These are phyloP conservation scores for Stachybotrys elegans DNA, from an alignment of 2,329 filamentous ascomycete species.

Conservation along the genomic window DNA sequence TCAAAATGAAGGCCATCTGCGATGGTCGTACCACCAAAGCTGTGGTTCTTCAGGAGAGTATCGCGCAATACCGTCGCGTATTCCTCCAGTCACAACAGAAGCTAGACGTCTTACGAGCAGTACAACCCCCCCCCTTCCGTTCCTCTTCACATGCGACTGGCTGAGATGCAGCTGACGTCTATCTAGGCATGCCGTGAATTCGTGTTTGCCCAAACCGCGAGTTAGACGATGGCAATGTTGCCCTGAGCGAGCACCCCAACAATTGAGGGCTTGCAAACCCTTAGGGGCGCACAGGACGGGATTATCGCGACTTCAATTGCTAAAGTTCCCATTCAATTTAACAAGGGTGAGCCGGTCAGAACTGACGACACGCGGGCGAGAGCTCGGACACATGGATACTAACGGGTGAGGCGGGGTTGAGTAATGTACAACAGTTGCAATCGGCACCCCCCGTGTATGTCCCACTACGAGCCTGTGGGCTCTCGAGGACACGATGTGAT, in stretches of 20 bases:
- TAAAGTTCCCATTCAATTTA: no score
- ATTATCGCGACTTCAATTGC: no score
- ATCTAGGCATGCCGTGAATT: conserved; percentile 33
- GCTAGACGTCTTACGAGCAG: conserved; percentile 60
- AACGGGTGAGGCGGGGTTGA: no score
- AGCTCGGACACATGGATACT: no score
- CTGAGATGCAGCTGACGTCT: background rate
- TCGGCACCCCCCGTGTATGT: no score
- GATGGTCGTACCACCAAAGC: conserved; percentile 73
- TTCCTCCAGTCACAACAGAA: conserved; percentile 78
- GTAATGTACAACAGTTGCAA: no score
- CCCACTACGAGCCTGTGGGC: no score
- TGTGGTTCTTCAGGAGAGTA: conserved; percentile 73
- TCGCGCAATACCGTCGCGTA: conserved; percentile 81
- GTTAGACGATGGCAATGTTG: conserved; percentile 3
- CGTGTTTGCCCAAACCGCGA: conserved; percentile 17
- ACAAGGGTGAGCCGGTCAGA: no score
- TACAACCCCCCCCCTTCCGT: conserved; percentile 32
- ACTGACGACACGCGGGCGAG: no score
- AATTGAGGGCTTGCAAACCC: conserved; percentile 17
- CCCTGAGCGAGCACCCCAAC: background rate
- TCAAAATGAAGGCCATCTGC: conserved; percentile 95
- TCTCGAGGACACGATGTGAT: no score
- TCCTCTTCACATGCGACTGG: background rate
- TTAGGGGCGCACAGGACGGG: conserved; percentile 14